Evolutionary conservation across 495 filamentous ascomycete species (phyloP), one percentile per base, ranked within the genome.

Genomic region (Staphylotrichum longicolle): DNA sequence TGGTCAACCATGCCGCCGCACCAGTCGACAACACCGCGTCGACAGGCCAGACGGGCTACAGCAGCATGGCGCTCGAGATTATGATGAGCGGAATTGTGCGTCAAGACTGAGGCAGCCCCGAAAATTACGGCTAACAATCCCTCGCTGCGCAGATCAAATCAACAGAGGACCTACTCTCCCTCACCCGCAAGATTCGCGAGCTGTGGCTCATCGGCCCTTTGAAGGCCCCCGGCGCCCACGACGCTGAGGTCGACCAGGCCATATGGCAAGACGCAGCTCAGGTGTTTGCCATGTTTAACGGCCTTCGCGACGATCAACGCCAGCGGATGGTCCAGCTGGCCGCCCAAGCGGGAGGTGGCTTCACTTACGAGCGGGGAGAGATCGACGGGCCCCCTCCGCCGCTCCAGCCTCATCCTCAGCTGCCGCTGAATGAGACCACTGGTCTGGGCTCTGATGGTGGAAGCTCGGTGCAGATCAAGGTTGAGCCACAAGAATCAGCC

Each of bases 201-300:
- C 70, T 80, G 2, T 80, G 77, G 77, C 70, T 79, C 37, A 62
- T 72, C 33, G 77, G 77, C 4, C 71, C 75, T 1, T 68, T 79
- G 8, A 70, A 65, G 49, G 67, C 67, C 53, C 70, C 72, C 0
- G 73, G 72, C 27, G 71, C 74, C 27, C 67, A 69, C 9, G 71
- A 70, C 52, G 65, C 61, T 5, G 66, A 64, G 41, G 70, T 66
- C 30, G 71, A 75, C 60, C 53, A 63, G 50, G 62, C 48, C 33
- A 60, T 78, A 34, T 64, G 65, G 51, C 5, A 30, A 15, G 64
- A 72, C 45, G 61, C 62, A 3, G 51, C 39, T 7, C 45, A n/a
- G 3, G 49, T 69, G 30, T 62, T 65, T 46, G 42, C 30, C n/a
- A 33, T 64, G 15, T 37, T 69, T 33, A 57, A 56, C 30, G 27